Percentiles rank a stretch among this genome's conserved stretches.
Conservation (phyloP, 768 basidiomycete species). For the Suillus spraguei region DNA sequence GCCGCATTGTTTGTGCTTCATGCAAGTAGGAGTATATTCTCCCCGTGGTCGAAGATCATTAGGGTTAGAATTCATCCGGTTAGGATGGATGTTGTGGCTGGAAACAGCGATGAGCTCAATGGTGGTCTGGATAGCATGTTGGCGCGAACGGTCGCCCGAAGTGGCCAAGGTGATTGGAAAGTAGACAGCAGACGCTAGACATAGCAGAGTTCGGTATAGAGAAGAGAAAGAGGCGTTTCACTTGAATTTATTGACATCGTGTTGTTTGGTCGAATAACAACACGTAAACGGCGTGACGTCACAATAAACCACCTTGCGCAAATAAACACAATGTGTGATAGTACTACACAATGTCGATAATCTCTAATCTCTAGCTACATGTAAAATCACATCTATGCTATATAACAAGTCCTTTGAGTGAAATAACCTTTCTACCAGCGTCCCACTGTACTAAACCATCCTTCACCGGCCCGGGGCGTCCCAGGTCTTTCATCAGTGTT, state of each 20-base stretch:
- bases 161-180: conserved; percentile 45
- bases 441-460: conserved; percentile 34
- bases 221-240: background rate
- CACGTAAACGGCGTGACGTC: conserved; percentile 6
- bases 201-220: background rate
- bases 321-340: too few relatives aligned
- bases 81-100: conserved; percentile 57
- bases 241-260: background rate
- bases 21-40: conserved; percentile 27
- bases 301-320: background rate
- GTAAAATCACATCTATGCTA: background rate
- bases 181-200: conserved; percentile 13
- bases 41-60: conserved; percentile 42
- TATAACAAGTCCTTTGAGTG: background rate
- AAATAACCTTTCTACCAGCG: conserved; percentile 13
- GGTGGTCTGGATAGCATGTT: conserved; percentile 30
- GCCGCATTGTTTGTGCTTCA: conserved; percentile 23
- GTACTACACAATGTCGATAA: background rate
- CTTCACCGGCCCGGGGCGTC: conserved; percentile 9
- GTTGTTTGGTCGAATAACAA: conserved; percentile 5
- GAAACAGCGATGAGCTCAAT: conserved; percentile 33
- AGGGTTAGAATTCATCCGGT: conserved; percentile 63
- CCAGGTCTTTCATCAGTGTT: conserved; percentile 9
- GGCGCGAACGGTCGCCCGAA: conserved; percentile 44
- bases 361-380: conserved; percentile 7